These are phyloP conservation scores for Xylaria sp. DNA, from an alignment of 2,329 filamentous ascomycete species.

Conservation along the genomic window DNA sequence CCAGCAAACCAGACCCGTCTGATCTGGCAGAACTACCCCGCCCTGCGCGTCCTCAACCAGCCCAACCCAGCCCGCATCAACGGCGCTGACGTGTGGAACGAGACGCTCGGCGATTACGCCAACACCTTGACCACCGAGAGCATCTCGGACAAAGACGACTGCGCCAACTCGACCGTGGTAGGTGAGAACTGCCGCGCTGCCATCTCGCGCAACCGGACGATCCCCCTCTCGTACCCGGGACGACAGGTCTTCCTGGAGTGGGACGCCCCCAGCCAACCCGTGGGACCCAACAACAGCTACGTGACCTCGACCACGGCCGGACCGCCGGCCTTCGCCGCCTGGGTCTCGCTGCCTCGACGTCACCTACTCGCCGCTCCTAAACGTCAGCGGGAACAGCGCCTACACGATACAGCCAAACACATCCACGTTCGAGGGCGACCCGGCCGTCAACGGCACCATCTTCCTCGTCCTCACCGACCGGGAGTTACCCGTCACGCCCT, in stretches of 20 bases:
- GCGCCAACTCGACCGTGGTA: slow-evolving; percentile 60
- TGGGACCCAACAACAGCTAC: slow-evolving; percentile 86
- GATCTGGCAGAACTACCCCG: slow-evolving; percentile 84
- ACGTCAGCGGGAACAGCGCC: slow-evolving; percentile 60
- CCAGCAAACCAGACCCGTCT: slow-evolving; percentile 75
- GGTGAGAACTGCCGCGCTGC: slow-evolving; percentile 66
- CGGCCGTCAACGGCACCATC: slow-evolving; percentile 77
- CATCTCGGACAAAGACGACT: slow-evolving; percentile 54
- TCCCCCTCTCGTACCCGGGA: slow-evolving; percentile 76
- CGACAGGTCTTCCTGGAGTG: slow-evolving; percentile 73
- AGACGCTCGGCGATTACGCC: slow-evolving; percentile 65
- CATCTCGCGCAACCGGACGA: slow-evolving; percentile 71
- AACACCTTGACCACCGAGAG: slow-evolving; percentile 59
- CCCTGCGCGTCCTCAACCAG: slow-evolving; percentile 74
- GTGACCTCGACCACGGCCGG: slow-evolving; percentile 67
- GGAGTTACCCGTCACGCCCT: slow-evolving; percentile 73
- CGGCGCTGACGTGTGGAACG: slow-evolving; percentile 65
- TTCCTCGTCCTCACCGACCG: slow-evolving; percentile 78
- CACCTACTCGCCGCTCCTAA: slow-evolving; percentile 69
- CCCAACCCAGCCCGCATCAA: slow-evolving; percentile 74
- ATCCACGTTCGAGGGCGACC: slow-evolving; percentile 70
- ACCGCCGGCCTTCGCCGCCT: slow-evolving; percentile 70
- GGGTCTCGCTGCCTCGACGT: slow-evolving; percentile 79
- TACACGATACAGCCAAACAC: slow-evolving; percentile 76
- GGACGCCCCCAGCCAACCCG: slow-evolving; percentile 70